phyloP scores from a whole-genome alignment of 805 yeast species.

The Isabelozyma pseudorhagii region DNA sequence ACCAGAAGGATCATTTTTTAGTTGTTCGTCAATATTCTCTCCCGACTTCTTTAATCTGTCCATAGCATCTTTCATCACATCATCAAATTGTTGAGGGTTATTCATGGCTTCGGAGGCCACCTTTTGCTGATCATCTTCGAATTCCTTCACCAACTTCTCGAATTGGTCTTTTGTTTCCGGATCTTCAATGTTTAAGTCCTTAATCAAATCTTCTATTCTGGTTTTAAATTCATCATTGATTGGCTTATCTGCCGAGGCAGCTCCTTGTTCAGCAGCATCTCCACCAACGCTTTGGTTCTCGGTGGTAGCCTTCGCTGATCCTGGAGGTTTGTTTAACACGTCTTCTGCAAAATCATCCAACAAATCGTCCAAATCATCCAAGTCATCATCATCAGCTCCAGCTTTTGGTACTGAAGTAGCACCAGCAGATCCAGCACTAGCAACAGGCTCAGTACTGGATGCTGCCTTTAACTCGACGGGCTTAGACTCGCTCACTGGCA shows the following conservation, averaged over 20 bases:
- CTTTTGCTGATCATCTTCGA: slow-evolving; percentile 30
- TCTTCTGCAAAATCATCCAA: slow-evolving; percentile 83
- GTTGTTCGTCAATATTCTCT: slow-evolving; percentile 60
- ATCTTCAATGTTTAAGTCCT: slow-evolving; percentile 47
- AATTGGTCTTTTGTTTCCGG: slow-evolving; percentile 52
- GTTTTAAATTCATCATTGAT: slow-evolving; percentile 30
- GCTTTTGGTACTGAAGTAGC: not conserved
- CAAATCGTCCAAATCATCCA: slow-evolving; percentile 78
- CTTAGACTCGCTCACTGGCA: not conserved
- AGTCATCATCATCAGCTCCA: slow-evolving; percentile 41
- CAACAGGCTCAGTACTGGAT: not conserved
- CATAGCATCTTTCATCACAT: slow-evolving; percentile 76
- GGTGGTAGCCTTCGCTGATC: slow-evolving; percentile 27
- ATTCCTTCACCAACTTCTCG: slow-evolving; percentile 45
- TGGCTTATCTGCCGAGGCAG: slow-evolving; percentile 21
- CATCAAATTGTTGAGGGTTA: slow-evolving; percentile 52
- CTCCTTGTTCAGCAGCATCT: slow-evolving; percentile 4
- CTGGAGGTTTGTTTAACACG: slow-evolving; percentile 60
- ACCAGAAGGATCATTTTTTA: slow-evolving; percentile 40
- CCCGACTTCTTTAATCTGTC: slow-evolving; percentile 76
- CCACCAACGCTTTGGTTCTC: slow-evolving; percentile 10
- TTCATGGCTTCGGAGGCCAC: slow-evolving; percentile 24
- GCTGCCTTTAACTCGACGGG: not conserved
- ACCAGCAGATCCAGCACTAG: not conserved
- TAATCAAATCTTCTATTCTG: slow-evolving; percentile 41